These are phyloP conservation scores for Balansia obtecta DNA, from an alignment of 2,329 filamentous ascomycete species.

Conservation along the genomic window DNA sequence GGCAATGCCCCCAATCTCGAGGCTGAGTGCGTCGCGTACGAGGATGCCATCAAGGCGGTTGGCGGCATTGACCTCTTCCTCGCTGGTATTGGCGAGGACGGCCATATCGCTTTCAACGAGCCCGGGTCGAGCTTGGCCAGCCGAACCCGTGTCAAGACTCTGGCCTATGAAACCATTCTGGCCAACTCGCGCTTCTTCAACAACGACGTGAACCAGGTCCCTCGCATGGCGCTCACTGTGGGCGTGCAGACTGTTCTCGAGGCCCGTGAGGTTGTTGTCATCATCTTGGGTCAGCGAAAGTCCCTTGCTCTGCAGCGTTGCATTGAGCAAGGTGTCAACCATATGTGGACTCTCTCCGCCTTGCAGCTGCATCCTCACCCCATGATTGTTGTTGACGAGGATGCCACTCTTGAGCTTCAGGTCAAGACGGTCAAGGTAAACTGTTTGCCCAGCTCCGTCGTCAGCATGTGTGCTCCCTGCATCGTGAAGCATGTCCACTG, in stretches of 20 bases:
- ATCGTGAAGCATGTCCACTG: background rate
- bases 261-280: conserved; percentile 68
- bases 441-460: background rate
- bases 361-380: conserved; percentile 72
- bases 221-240: conserved; percentile 72
- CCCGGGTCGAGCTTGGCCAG: conserved; percentile 68
- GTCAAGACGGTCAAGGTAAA: conserved; percentile 58
- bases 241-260: conserved; percentile 76
- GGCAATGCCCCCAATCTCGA: conserved; percentile 67
- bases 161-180: conserved; percentile 76
- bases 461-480: background rate
- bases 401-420: conserved; percentile 60
- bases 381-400: conserved; percentile 74
- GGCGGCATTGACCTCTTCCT: conserved; percentile 81
- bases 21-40: conserved; percentile 67
- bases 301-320: conserved; percentile 67
- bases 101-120: conserved; percentile 86
- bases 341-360: conserved; percentile 82
- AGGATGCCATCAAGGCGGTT: conserved; percentile 59
- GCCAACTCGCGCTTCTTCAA: conserved; percentile 79
- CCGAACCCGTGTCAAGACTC: conserved; percentile 72
- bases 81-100: conserved; percentile 74
- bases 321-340: conserved; percentile 71
- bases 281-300: conserved; percentile 74
- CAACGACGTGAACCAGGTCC: conserved; percentile 61